phyloP scores from a whole-genome alignment of 257 asterid species.

The Solanum medicagineum region DNA sequence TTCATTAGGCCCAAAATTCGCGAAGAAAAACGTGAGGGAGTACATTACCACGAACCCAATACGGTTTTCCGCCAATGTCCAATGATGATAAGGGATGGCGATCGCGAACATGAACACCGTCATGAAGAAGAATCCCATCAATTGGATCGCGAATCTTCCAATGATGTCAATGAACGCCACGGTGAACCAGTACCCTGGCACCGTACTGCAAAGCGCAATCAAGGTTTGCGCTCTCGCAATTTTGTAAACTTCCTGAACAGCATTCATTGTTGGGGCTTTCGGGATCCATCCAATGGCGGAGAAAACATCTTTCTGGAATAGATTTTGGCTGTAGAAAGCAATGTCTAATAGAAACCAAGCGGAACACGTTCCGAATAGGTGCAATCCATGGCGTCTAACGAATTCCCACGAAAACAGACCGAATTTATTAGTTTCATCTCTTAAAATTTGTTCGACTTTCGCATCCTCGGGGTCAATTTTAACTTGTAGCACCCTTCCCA shows the following conservation, averaged over 20 bases:
- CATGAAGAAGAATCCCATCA: conserved; percentile 5
- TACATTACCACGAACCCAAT: conserved; percentile 9
- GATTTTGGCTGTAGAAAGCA: neutral
- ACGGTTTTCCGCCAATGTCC: neutral
- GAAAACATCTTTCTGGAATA: neutral
- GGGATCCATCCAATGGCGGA: neutral
- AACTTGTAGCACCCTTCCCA: conserved; percentile 15
- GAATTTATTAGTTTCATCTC: neutral
- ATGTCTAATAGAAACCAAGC: conserved; percentile 16
- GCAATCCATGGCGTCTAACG: conserved; percentile 6
- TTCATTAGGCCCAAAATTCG: conserved; percentile 20
- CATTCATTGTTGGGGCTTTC: conserved; percentile 11
- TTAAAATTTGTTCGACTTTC: neutral
- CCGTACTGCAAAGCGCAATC: conserved; percentile 19
- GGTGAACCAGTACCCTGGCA: conserved; percentile 20
- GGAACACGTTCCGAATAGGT: conserved; percentile 7
- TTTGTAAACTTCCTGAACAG: conserved; percentile 10
- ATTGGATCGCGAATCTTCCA: conserved; percentile 3
- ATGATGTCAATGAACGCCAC: conserved; percentile 12
- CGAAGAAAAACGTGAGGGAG: neutral
- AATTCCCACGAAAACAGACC: conserved; percentile 10
- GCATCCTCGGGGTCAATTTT: neutral
- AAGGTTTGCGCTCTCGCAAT: conserved; percentile 4
- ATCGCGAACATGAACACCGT: conserved; percentile 14
- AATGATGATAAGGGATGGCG: conserved; percentile 17